Conservation (phyloP, 2,329 filamentous ascomycete genomes). For the Botryotinia narcissicola region DNA sequence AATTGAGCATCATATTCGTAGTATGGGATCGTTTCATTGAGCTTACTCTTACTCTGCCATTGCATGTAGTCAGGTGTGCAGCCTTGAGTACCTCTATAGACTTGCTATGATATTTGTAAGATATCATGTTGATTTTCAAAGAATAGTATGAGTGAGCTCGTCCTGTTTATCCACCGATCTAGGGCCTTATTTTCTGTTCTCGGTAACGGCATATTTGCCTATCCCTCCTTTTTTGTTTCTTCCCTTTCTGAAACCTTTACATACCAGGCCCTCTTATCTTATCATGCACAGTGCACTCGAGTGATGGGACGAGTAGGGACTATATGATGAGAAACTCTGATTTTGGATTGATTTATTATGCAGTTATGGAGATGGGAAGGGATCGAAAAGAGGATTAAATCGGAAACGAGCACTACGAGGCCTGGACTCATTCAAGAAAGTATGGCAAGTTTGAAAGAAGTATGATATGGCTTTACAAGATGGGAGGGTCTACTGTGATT, state of each 20-base stretch:
- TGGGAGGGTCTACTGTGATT: background rate
- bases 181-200: background rate
- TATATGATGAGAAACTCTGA: background rate
- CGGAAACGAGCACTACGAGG: too few species aligned
- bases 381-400: too few species aligned
- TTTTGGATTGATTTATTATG: background rate
- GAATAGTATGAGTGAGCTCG: background rate
- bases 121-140: background rate
- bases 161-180: too few species aligned
- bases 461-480: background rate
- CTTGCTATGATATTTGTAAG: background rate
- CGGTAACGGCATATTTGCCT: background rate
- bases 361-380: background rate
- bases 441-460: background rate
- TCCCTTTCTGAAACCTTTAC: too few species aligned
- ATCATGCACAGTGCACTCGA: background rate
- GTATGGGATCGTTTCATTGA: background rate
- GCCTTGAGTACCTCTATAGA: too few species aligned
- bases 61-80: background rate
- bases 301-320: rapidly evolving
- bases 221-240: background rate
- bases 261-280: background rate
- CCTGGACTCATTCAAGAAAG: too few species aligned
- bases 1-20: background rate
- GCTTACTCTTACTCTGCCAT: background rate